These are phyloP conservation scores for Cucurbitaria berberidis DNA, from an alignment of 2,329 filamentous ascomycete species.

Conservation along the genomic window DNA sequence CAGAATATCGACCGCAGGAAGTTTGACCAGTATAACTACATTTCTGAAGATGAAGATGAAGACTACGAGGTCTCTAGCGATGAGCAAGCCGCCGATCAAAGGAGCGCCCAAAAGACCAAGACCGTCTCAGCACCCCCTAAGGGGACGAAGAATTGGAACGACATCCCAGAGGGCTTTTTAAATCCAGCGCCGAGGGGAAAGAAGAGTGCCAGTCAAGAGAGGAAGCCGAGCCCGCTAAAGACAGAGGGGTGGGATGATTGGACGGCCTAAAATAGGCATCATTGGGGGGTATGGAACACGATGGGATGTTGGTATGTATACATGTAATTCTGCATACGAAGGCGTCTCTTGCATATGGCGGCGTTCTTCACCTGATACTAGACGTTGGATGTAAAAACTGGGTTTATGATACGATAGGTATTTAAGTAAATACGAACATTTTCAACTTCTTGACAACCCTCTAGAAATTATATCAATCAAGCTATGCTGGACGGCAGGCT, in stretches of 20 bases:
- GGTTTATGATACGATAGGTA: neutral
- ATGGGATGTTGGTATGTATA: slow-evolving; percentile 19
- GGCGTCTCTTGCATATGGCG: slow-evolving; percentile 18
- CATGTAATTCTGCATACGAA: slow-evolving; percentile 21
- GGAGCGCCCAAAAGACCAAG: slow-evolving; percentile 19
- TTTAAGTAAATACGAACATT: neutral
- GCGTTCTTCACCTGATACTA: slow-evolving; percentile 5
- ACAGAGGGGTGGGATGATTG: slow-evolving; percentile 44
- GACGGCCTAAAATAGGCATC: slow-evolving; percentile 5
- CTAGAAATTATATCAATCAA: too few species aligned
- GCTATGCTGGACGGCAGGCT: too few species aligned
- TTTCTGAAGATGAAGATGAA: slow-evolving; percentile 49
- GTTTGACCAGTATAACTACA: slow-evolving; percentile 45
- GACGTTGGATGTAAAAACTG: neutral
- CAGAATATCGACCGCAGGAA: slow-evolving; percentile 49
- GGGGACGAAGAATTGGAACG: slow-evolving; percentile 54
- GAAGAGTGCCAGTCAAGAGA: slow-evolving; percentile 32
- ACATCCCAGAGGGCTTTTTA: slow-evolving; percentile 55
- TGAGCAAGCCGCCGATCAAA: slow-evolving; percentile 35
- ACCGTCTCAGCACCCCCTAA: slow-evolving; percentile 16
- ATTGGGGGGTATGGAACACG: slow-evolving; percentile 7
- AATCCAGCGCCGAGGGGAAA: slow-evolving; percentile 37
- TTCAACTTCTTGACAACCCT: neutral
- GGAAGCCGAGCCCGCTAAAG: slow-evolving; percentile 33
- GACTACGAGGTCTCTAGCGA: slow-evolving; percentile 42